Base-by-base conservation (phyloP, 768 basidiomycete species). In the Neoboletus brunneissimus region DNA sequence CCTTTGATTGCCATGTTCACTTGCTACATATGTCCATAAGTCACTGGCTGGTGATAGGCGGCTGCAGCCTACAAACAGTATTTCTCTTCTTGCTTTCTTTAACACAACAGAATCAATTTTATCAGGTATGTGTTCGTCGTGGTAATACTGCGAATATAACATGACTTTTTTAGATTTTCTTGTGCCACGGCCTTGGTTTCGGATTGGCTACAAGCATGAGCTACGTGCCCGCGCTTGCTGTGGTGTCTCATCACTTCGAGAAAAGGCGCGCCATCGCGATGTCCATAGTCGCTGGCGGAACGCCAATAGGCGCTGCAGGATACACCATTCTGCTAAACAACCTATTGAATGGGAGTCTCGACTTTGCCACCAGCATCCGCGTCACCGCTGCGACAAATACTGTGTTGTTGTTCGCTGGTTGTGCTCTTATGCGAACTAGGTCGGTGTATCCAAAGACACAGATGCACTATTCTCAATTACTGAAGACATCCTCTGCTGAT, bases 31-130 rank as follows among this genome's bases (percentile, higher is more conserved):
- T 29, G n/a, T n/a, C 29, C 1, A 9, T 9, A 9, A 29, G 29
- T 9, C 29, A 9, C 9, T 29, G 34, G 34, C 15, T 34, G 13
- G 34, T 34, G 34, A 6, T 34, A 15, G 38, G 18, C 38, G 10
- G 34, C 7, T 16, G 34, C 34, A 35, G n/a, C 4, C 71, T 84
- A 29, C 77, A 80, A 54, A 67, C 73, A 1, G 58, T 76, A 44
- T 75, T 71, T 22, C 65, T 75, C 35, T 80, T 76, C 60, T 70
- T 79, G 72, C 74, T 81, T 40, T 81, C 81, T 8, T 62, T 81
- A 8, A 69, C 74, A 7, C 64, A 67, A 43, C 52, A 44, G 40
- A 53, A 65, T 12, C 75, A 79, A 64, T 70, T 63, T 69, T 66
- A 61, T 72, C 61, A 77, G 68, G 61, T 67, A 71, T 25, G 51